Conservation (phyloP, 805 yeast species). For the Myxozyma udenii region DNA sequence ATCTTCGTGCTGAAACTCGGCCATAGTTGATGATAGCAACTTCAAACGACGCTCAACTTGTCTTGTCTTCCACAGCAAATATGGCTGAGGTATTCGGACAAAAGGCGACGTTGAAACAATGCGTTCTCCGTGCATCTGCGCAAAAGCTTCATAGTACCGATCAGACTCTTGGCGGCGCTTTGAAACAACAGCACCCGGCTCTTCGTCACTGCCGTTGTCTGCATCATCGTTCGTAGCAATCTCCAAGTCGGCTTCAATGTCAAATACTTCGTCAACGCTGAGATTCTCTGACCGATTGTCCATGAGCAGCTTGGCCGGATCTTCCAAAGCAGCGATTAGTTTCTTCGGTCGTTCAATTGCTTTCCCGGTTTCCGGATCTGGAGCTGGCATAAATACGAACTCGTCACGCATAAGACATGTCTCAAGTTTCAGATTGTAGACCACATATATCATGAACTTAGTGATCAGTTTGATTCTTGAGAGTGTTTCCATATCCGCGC, state of each 20-base stretch:
- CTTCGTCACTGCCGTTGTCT: conserved; percentile 4
- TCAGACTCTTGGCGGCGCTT: conserved; percentile 7
- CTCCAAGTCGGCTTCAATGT: not conserved
- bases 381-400: conserved; percentile 46
- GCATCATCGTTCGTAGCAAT: not conserved
- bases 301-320: not conserved
- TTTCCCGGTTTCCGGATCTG: not conserved
- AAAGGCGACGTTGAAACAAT: conserved; percentile 81
- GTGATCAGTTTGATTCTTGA: conserved; percentile 70
- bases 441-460: conserved; percentile 74
- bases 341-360: not conserved
- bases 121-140: conserved; percentile 46
- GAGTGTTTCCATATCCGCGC: conserved; percentile 61
- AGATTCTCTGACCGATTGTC: not conserved
- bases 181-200: too few species aligned
- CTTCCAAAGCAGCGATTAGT: not conserved
- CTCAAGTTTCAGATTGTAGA: conserved; percentile 78
- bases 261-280: not conserved
- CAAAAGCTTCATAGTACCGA: conserved; percentile 34
- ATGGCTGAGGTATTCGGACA: conserved; percentile 70
- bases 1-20: too few species aligned
- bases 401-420: conserved; percentile 69
- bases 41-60: conserved; percentile 44
- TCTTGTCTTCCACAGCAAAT: conserved; percentile 54
- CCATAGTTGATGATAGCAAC: conserved; percentile 33